Conservation (phyloP, 176 grass and related monocot species). For the Raddia distichophylla region DNA sequence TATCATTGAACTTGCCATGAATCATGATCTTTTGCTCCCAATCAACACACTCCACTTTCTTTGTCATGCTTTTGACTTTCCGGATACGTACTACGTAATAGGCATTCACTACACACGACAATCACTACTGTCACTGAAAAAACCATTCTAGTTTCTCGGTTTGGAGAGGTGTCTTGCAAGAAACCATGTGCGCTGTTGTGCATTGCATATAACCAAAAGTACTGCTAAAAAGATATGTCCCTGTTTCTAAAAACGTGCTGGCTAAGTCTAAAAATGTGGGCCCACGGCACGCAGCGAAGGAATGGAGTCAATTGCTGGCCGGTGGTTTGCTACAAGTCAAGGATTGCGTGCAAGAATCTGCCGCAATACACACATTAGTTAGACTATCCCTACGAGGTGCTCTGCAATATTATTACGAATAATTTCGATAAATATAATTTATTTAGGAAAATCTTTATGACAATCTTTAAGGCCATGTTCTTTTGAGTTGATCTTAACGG, state of each 20-base stretch:
- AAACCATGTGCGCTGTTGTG: not conserved
- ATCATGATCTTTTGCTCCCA: not conserved
- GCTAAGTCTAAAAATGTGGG: conserved; percentile 6
- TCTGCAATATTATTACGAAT: too few relatives aligned
- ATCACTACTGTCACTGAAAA: too few relatives aligned
- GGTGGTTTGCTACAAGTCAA: conserved; percentile 32
- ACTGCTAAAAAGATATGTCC: not conserved
- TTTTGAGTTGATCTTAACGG: too few relatives aligned
- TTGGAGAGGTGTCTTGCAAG: not conserved
- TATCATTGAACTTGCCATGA: not conserved
- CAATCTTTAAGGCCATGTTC: too few relatives aligned
- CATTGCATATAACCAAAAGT: not conserved
- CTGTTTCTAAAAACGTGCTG: conserved; percentile 14
- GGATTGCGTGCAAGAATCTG: conserved; percentile 24
- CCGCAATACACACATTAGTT: not conserved
- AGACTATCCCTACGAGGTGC: too few relatives aligned
- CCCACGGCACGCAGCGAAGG: not conserved
- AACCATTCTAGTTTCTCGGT: not conserved
- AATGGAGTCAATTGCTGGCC: conserved; percentile 16
- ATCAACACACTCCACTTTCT: not conserved
- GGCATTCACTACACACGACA: not conserved
- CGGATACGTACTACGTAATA: not conserved
- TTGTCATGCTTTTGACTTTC: not conserved
- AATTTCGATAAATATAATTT: too few relatives aligned
- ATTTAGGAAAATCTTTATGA: too few relatives aligned